Evolutionary conservation across 1,139 yeast species (phyloP).

Genomic region (Yamadazyma epiphylla): DNA sequence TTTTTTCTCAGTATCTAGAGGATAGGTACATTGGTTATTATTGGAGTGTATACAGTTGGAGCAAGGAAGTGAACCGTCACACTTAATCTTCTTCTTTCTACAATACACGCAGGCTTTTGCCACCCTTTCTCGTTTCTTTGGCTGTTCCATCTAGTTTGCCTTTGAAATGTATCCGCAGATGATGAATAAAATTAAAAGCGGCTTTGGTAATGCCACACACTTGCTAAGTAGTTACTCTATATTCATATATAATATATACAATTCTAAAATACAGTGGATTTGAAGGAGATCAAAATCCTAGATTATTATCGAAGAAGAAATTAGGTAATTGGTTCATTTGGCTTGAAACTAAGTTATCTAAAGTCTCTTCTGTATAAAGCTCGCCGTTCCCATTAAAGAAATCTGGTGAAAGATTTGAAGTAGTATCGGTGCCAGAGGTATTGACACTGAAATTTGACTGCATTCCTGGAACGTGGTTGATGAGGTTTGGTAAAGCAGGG

Average conservation of each 20-base stretch:
- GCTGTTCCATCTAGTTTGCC: too few relatives aligned
- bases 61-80: slow-evolving; percentile 43
- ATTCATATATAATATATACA: not conserved
- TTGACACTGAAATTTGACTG: not conserved
- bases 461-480: slow-evolving; percentile 9
- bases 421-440: not conserved
- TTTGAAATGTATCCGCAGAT: too few relatives aligned
- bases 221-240: not conserved
- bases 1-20: slow-evolving; percentile 13
- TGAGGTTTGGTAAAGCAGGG: slow-evolving; percentile 23
- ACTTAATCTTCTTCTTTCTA: slow-evolving; percentile 41
- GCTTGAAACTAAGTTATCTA: slow-evolving; percentile 8
- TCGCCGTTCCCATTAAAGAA: slow-evolving; percentile 5
- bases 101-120: slow-evolving; percentile 45
- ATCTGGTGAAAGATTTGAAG: slow-evolving; percentile 6
- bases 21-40: slow-evolving; percentile 17
- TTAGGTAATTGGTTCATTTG: slow-evolving; percentile 27
- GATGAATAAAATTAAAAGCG: too few relatives aligned
- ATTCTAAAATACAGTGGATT: not conserved
- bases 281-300: slow-evolving; percentile 17
- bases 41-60: slow-evolving; percentile 23
- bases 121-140: slow-evolving; percentile 29
- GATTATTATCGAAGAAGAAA: slow-evolving; percentile 37
- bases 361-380: slow-evolving; percentile 9
- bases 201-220: too few relatives aligned